Evolutionary conservation across 2,329 filamentous ascomycete genomes (phyloP), one percentile per base, ranked within the genome.

Genomic region (Fusarium odoratissimum): DNA sequence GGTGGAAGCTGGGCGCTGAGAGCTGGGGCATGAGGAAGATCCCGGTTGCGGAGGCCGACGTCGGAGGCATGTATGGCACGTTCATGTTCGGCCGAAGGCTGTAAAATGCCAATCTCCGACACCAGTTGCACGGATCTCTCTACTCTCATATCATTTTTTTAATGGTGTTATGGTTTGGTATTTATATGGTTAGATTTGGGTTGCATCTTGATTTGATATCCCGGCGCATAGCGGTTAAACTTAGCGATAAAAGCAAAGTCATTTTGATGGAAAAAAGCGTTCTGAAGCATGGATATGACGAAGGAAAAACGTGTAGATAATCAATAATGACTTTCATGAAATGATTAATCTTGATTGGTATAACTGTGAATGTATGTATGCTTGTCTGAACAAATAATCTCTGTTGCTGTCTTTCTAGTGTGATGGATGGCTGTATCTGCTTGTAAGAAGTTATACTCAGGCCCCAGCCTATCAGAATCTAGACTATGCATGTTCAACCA

Each of bases 11-110:
- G 91, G 93, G 93, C 37, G 93, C 93, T 54, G 89, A 90, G 75
- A 93, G 91, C 83, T 95, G 93, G 93, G 93, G 93, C 41, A 95
- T 95, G 90, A 88, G 92, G 71, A 96, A 98, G 84, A 88, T 98
- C 45, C 97, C 95, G n/a, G 92, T 98, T 74, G 94, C 93, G 31
- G 90, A 91, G 78, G 94, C 95, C 59, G 95, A 98, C 81, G 93
- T 98, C 31, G 96, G 97, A 76, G 94, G 94, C 70, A 97, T 97
- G 79, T 98, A 98, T 79, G 96, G 96, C 28, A 88, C 85, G 30
- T 90, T 88, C 77, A 91, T 91, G 89, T 91, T 90, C 82, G 88
- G 88, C 77, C 83, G 88, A 74, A 86, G 87, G 78, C 80, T 90
- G 63, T 90, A 81, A 84, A 65, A 80, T 83, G 61, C 49, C 60